phyloP scores from a whole-genome alignment of 2,329 filamentous ascomycete genomes.

The Graphium sp. region DNA sequence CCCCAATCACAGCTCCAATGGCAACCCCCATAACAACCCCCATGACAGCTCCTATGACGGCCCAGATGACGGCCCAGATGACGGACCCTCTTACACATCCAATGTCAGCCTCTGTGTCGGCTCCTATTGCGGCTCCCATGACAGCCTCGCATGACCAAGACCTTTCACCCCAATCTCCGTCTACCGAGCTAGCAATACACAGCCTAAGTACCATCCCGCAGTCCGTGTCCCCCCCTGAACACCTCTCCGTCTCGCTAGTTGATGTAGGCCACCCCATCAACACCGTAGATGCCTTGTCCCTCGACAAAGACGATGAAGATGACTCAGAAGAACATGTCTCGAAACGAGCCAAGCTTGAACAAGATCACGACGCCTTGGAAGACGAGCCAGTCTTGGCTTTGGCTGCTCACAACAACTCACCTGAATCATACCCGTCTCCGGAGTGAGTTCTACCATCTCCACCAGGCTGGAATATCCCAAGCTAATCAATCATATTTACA shows the following conservation, averaged over 20 bases:
- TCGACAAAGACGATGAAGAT: constrained; percentile 11
- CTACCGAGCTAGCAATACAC: no score
- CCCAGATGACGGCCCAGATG: background rate
- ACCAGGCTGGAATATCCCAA: no score
- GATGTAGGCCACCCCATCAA: background rate
- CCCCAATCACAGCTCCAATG: constrained; percentile 3
- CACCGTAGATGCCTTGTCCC: background rate
- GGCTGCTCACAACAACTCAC: no score
- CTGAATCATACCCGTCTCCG: no score
- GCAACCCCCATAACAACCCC: background rate
- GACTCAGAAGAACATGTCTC: constrained; percentile 13
- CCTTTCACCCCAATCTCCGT: no score
- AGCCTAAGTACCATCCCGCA: no score
- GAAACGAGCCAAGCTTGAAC: constrained; percentile 22
- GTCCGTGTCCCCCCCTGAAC: background rate
- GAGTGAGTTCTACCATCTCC: no score
- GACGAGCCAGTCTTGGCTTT: constrained; percentile 31
- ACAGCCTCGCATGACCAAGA: background rate
- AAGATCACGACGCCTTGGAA: constrained; percentile 17
- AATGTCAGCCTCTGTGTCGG: no score
- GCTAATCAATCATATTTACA: no score
- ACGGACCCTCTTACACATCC: background rate
- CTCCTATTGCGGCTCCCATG: background rate
- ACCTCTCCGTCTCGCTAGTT: background rate
- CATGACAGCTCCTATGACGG: background rate